Evolutionary conservation across 192 early-diverging fungal species (phyloP).

Genomic region (Backusella macrospora): DNA sequence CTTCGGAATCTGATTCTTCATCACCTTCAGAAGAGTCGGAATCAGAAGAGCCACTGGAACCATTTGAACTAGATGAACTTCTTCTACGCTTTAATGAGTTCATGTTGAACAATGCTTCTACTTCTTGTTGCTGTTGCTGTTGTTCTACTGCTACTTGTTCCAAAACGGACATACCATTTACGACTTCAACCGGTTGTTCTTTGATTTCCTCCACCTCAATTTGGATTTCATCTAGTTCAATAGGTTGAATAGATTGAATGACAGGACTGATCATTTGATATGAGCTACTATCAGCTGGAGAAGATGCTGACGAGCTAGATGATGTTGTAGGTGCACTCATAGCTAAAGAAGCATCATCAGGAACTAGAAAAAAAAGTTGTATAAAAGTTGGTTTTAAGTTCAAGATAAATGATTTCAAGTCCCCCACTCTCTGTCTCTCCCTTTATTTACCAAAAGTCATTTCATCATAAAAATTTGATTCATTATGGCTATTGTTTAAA

Average conservation of each 20-base stretch:
- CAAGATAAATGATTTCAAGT: neutral
- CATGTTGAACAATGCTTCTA: neutral
- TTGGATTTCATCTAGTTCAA: neutral
- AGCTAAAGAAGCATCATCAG: slow-evolving; percentile 9
- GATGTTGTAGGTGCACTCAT: slow-evolving; percentile 24
- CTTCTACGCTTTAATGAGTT: slow-evolving; percentile 22
- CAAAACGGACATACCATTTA: neutral
- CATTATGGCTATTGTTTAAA: neutral
- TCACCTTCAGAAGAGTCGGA: slow-evolving; percentile 13
- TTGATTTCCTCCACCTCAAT: neutral
- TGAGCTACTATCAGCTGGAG: slow-evolving; percentile 6
- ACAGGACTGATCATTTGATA: slow-evolving; percentile 6
- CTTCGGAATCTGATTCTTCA: neutral
- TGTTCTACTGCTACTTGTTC: slow-evolving; percentile 6
- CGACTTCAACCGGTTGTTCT: too few species aligned
- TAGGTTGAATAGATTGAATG: neutral
- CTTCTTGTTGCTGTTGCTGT: neutral
- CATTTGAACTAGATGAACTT: slow-evolving; percentile 21
- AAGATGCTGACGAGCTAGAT: slow-evolving; percentile 20
- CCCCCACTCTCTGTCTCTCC: too few species aligned
- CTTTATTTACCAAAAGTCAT: slow-evolving; percentile 38
- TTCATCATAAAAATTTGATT: slow-evolving; percentile 39
- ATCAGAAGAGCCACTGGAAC: neutral
- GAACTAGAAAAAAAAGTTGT: slow-evolving; percentile 7
- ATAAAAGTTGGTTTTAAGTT: neutral